Percentiles rank a stretch among this genome's conserved stretches.
These are phyloP conservation scores for Lyophyllum decastes DNA, from an alignment of 768 basidiomycete species.

Conservation along the genomic window DNA sequence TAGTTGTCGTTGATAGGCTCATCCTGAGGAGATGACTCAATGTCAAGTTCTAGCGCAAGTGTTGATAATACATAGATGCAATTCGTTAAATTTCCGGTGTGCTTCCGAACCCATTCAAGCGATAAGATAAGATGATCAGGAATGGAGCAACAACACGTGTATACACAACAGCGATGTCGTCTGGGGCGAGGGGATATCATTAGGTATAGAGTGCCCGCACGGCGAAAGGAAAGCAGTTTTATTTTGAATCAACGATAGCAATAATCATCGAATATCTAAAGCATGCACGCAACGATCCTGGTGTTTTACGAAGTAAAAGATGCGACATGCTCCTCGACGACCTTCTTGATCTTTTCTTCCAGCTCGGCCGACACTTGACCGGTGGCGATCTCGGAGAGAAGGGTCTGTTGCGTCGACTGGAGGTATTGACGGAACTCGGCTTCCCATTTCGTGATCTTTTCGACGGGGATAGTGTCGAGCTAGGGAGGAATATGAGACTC, in stretches of 20 bases:
- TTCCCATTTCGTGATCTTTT: slow-evolving; percentile 93
- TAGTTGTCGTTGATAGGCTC: slow-evolving; percentile 21
- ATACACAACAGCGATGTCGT: background rate
- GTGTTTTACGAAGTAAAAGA: slow-evolving; percentile 65
- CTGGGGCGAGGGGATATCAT: background rate
- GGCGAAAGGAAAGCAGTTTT: slow-evolving; percentile 8
- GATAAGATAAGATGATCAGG: slow-evolving; percentile 15
- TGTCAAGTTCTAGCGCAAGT: background rate
- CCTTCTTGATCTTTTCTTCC: slow-evolving; percentile 94
- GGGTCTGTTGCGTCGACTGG: slow-evolving; percentile 64
- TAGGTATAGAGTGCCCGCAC: background rate
- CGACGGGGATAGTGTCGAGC: slow-evolving; percentile 95
- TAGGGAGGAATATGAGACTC: slow-evolving; percentile 24
- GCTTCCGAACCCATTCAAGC: slow-evolving; percentile 5
- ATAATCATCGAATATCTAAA: slow-evolving; percentile 18
- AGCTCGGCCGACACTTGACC: slow-evolving; percentile 88
- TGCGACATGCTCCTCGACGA: slow-evolving; percentile 85
- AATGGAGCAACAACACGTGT: background rate
- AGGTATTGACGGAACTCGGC: slow-evolving; percentile 90
- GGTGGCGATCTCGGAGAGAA: slow-evolving; percentile 83
- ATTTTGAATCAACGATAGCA: slow-evolving; percentile 18
- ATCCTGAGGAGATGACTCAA: background rate
- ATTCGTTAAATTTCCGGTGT: slow-evolving; percentile 7
- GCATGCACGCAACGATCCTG: slow-evolving; percentile 14
- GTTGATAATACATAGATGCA: too few species aligned